Percentiles rank a stretch among this genome's conserved stretches.
Evolutionary conservation across 495 filamentous ascomycete species (phyloP).

Genomic region (Eremomyces bilateralis): DNA sequence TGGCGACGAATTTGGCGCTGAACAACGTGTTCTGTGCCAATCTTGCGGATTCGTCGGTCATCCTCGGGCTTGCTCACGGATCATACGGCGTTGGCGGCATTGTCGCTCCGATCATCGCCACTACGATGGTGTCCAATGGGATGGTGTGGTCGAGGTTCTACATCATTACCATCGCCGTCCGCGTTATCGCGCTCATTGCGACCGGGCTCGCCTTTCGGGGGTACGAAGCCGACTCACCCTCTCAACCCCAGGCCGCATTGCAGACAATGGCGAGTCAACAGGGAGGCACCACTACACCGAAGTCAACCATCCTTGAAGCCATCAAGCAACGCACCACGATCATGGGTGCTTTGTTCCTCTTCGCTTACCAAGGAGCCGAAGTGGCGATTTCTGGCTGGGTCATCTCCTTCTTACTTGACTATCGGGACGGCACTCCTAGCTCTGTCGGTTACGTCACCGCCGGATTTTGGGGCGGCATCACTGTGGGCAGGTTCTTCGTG

Average conservation of each 20-base stretch:
- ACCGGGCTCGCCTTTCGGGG: slow-evolving; percentile 37
- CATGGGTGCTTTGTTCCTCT: slow-evolving; percentile 54
- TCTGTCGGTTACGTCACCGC: slow-evolving; percentile 60
- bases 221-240: slow-evolving; percentile 27
- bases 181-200: slow-evolving; percentile 25
- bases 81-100: slow-evolving; percentile 54
- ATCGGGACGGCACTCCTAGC: slow-evolving; percentile 40
- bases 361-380: slow-evolving; percentile 63
- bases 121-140: slow-evolving; percentile 32
- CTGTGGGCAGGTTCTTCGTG: slow-evolving; percentile 46
- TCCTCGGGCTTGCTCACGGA: slow-evolving; percentile 44
- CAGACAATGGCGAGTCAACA: slow-evolving; percentile 18
- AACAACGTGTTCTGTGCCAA: slow-evolving; percentile 58
- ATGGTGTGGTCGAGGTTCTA: slow-evolving; percentile 39
- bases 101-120: slow-evolving; percentile 48
- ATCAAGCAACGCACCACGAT: slow-evolving; percentile 39
- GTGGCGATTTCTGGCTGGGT: slow-evolving; percentile 62
- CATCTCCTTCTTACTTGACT: slow-evolving; percentile 52
- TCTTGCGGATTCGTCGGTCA: slow-evolving; percentile 36
- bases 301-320: slow-evolving; percentile 21
- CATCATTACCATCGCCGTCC: slow-evolving; percentile 28
- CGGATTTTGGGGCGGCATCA: slow-evolving; percentile 69
- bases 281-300: slow-evolving; percentile 8
- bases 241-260: slow-evolving; percentile 18
- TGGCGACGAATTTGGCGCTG: slow-evolving; percentile 43